Conservation (phyloP, 805 yeast genomes). For the Candida stauntonica region DNA sequence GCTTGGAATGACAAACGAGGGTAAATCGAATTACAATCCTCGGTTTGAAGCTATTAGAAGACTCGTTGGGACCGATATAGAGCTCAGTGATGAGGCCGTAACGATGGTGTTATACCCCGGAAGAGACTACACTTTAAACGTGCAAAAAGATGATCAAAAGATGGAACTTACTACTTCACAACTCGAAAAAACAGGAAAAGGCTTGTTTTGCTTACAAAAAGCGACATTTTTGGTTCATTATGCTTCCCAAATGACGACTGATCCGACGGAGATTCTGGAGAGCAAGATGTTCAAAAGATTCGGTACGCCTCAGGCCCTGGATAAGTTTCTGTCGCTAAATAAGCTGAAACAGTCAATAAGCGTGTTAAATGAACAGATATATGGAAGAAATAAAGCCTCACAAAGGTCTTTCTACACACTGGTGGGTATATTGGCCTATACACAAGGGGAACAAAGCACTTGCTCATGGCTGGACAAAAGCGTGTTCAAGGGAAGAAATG, state of each 20-base stretch:
- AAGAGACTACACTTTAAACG: too few relatives aligned
- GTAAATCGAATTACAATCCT: too few relatives aligned
- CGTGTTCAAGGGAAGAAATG: constrained; percentile 18
- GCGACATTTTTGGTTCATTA: constrained; percentile 9
- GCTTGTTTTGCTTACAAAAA: constrained; percentile 10
- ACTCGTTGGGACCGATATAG: too few relatives aligned
- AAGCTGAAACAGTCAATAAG: not conserved
- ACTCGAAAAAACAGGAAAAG: not conserved
- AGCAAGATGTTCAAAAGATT: constrained; percentile 3
- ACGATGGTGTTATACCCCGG: too few relatives aligned
- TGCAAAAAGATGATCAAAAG: too few relatives aligned
- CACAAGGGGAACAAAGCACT: constrained; percentile 20
- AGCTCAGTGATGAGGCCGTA: too few relatives aligned
- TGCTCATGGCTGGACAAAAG: constrained; percentile 17
- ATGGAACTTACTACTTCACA: not conserved
- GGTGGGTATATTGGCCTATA: constrained; percentile 24
- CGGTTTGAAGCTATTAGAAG: too few relatives aligned
- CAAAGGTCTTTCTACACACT: constrained; percentile 20
- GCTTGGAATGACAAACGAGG: too few relatives aligned
- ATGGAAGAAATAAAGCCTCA: not conserved
- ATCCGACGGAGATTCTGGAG: constrained; percentile 4
- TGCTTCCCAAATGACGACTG: constrained; percentile 4
- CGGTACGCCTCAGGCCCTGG: not conserved
- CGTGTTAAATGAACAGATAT: not conserved
- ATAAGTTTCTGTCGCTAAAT: constrained; percentile 2